These are phyloP conservation scores for Fraxinus xanthoxyloides DNA, from an alignment of 305 asterid genomes.

Conservation along the genomic window DNA sequence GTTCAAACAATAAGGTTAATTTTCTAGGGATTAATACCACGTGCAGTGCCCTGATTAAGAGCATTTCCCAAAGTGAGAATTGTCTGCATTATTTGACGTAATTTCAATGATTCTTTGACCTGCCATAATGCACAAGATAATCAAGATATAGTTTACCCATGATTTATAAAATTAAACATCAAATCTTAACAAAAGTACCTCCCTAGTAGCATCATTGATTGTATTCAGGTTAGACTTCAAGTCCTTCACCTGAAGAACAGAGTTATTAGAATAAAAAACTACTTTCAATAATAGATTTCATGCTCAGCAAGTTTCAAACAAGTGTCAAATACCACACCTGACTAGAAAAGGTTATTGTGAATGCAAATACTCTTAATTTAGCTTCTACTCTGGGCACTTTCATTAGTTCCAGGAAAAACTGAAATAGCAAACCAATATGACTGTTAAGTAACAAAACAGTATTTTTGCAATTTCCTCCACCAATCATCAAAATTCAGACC, in stretches of 20 bases:
- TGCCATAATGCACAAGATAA: constrained; percentile 32
- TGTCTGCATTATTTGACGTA: constrained; percentile 97
- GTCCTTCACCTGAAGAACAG: constrained; percentile 71
- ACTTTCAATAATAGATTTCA: constrained; percentile 20
- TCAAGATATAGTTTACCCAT: constrained; percentile 22
- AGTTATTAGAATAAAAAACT: constrained; percentile 19
- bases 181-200: constrained; percentile 49
- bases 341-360: constrained; percentile 76
- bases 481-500: constrained; percentile 43
- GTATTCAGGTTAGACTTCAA: constrained; percentile 68
- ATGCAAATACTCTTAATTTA: constrained; percentile 95
- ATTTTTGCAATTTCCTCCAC: constrained; percentile 24
- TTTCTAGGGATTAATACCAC: constrained; percentile 55
- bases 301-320: constrained; percentile 14
- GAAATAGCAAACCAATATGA: constrained; percentile 33
- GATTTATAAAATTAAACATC: constrained; percentile 18
- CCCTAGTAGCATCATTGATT: constrained; percentile 80
- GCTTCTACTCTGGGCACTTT: constrained; percentile 98
- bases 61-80: constrained; percentile 98
- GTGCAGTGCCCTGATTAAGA: constrained; percentile 95
- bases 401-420: constrained; percentile 98
- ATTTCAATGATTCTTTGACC: constrained; percentile 85
- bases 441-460: constrained; percentile 25
- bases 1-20: constrained; percentile 5
- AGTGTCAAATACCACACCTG: constrained; percentile 58